phyloP scores from a whole-genome alignment of 2,329 filamentous ascomycete species.

The Xylariaceae sp. region DNA sequence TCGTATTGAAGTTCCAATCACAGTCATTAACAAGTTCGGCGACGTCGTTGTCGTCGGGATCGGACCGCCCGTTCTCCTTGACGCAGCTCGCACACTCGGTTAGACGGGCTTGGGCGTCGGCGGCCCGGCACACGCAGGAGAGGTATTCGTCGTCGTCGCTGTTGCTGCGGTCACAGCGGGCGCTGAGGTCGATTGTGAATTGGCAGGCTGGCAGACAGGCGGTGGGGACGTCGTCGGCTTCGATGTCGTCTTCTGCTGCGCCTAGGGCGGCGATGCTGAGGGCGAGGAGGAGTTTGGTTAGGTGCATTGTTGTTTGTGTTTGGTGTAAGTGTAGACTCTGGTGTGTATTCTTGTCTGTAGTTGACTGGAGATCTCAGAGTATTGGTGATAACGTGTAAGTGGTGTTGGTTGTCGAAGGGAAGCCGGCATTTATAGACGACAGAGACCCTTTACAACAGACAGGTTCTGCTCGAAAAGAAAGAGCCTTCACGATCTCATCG shows the following conservation, averaged over 20 bases:
- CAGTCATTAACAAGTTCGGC: conserved; percentile 24
- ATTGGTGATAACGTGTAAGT: too few species aligned
- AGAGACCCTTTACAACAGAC: too few species aligned
- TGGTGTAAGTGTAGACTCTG: too few species aligned
- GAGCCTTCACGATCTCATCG: too few species aligned
- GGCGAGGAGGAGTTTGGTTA: conserved; percentile 3
- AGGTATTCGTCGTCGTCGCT: conserved; percentile 16
- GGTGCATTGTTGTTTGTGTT: conserved; percentile 2
- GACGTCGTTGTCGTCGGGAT: conserved; percentile 22
- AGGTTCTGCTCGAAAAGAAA: too few species aligned
- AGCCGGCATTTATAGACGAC: too few species aligned
- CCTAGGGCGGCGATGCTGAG: conserved; percentile 12
- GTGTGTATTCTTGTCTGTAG: too few species aligned
- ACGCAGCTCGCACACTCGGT: conserved; percentile 22
- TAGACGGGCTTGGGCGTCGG: conserved; percentile 11
- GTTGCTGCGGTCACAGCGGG: conserved; percentile 18
- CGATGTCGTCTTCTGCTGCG: conserved; percentile 21
- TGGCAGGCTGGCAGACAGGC: conserved; percentile 18
- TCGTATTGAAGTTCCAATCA: conserved; percentile 19
- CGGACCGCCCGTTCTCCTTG: conserved; percentile 12
- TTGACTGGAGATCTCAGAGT: too few species aligned
- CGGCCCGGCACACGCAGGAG: conserved; percentile 16
- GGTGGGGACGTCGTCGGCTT: conserved; percentile 16
- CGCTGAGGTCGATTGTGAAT: conserved; percentile 20
- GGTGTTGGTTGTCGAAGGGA: too few species aligned